Evolutionary conservation across 1,284 basidiomycete species (phyloP).

Genomic region (Rhodotorula sp.): DNA sequence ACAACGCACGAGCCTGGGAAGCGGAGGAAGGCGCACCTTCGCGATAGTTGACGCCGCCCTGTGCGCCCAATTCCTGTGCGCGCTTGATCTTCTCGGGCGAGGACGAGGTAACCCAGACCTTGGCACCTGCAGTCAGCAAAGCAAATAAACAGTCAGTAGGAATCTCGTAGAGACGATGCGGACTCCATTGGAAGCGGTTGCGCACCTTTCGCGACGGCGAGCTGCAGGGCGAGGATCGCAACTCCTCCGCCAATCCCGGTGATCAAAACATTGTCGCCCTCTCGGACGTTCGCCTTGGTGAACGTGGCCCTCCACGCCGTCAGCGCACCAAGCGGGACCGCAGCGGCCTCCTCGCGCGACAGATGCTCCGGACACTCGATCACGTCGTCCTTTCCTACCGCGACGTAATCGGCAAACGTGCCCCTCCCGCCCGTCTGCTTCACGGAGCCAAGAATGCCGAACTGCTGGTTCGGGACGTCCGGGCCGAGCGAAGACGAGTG

Average conservation of each 20-base stretch:
- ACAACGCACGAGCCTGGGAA: not conserved
- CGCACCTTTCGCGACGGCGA: constrained; percentile 67
- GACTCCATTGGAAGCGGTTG: too few species aligned
- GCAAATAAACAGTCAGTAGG: too few species aligned
- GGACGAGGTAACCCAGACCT: constrained; percentile 76
- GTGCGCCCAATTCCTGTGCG: constrained; percentile 69
- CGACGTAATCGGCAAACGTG: constrained; percentile 74
- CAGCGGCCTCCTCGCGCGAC: constrained; percentile 64
- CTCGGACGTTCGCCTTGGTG: constrained; percentile 65
- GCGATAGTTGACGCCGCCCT: constrained; percentile 74
- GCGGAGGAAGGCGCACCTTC: constrained; percentile 55
- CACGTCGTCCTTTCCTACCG: constrained; percentile 69
- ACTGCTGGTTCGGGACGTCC: constrained; percentile 33
- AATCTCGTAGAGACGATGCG: too few species aligned
- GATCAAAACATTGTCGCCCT: constrained; percentile 73
- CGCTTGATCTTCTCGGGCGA: constrained; percentile 67
- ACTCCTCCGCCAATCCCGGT: constrained; percentile 73
- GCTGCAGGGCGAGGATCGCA: constrained; percentile 71
- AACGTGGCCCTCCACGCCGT: constrained; percentile 79
- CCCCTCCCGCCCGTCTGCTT: constrained; percentile 53
- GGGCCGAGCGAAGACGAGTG: constrained; percentile 34
- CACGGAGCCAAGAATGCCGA: constrained; percentile 42
- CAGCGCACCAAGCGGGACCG: constrained; percentile 73
- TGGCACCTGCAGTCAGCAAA: constrained; percentile 57
- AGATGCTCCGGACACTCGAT: constrained; percentile 69